Conservation (phyloP, 306 rosid genomes). For the Corylus americana region DNA sequence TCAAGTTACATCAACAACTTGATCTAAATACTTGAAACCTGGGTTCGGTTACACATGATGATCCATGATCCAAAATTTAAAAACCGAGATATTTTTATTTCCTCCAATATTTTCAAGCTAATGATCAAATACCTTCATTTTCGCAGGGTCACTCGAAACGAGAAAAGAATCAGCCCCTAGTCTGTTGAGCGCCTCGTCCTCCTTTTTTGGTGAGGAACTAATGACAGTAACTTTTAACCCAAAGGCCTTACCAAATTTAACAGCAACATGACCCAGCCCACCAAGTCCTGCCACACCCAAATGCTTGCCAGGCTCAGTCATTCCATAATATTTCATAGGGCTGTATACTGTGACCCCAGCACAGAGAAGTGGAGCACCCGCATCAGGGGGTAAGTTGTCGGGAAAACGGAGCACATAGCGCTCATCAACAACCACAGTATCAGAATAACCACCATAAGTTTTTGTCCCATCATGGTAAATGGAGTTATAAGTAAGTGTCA, state of each 20-base stretch:
- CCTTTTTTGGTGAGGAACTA: conserved; percentile 66
- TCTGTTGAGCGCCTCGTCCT: conserved; percentile 58
- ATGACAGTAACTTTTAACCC: conserved; percentile 96
- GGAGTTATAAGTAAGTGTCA: conserved; percentile 60
- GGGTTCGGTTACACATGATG: not conserved
- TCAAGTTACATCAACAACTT: not conserved
- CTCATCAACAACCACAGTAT: conserved; percentile 70
- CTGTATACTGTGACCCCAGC: conserved; percentile 92
- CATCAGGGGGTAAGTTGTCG: conserved; percentile 70
- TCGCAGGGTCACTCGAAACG: conserved; percentile 57
- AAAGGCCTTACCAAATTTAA: conserved; percentile 83
- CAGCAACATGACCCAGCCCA: conserved; percentile 91
- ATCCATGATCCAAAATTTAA: conserved; percentile 10
- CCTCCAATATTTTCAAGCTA: not conserved
- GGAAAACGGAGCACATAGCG: conserved; percentile 68
- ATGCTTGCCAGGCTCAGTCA: conserved; percentile 85
- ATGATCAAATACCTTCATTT: conserved; percentile 52
- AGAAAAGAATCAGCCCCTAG: conserved; percentile 91
- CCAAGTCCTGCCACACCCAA: conserved; percentile 96
- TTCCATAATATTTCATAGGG: conserved; percentile 89
- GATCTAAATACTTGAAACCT: not conserved
- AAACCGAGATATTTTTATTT: conserved; percentile 6
- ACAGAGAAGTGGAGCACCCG: conserved; percentile 88
- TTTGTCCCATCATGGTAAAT: conserved; percentile 45
- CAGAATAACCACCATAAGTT: conserved; percentile 85